Percentiles rank a stretch among this genome's conserved stretches.
Conservation (phyloP, 805 yeast genomes). For the Wickerhamiella vanderwaltii region DNA sequence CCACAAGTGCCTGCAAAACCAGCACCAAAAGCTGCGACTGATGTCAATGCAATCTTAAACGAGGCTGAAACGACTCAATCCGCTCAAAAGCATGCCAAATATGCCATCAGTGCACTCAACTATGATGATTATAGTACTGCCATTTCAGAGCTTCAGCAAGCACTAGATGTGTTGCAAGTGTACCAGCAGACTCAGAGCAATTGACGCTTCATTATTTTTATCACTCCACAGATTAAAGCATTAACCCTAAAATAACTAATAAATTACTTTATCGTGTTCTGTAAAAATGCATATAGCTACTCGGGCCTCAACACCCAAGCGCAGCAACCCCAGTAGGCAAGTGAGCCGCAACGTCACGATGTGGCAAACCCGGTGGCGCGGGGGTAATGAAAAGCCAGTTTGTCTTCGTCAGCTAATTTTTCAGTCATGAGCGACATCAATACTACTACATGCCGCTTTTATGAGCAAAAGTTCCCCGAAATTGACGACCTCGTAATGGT, state of each 20-base stretch:
- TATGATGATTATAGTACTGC: conserved; percentile 63
- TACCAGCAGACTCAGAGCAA: not conserved
- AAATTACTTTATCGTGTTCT: no score
- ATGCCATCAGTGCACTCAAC: conserved; percentile 60
- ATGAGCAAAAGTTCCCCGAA: conserved; percentile 97
- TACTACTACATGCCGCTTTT: conserved; percentile 79
- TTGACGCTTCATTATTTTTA: no score
- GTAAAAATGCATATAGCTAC: no score
- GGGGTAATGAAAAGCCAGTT: no score
- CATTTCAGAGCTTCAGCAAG: conserved; percentile 39
- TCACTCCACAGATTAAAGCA: no score
- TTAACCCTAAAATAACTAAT: no score
- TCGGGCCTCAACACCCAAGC: no score
- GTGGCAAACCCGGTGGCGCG: no score
- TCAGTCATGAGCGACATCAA: conserved; percentile 24
- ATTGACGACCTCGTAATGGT: conserved; percentile 99
- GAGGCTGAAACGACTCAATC: conserved; percentile 29
- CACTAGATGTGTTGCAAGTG: conserved; percentile 31
- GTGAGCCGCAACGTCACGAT: no score
- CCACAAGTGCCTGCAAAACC: conserved; percentile 10
- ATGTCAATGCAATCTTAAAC: conserved; percentile 24
- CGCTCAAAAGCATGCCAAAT: conserved; percentile 55
- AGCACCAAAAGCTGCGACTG: conserved; percentile 11
- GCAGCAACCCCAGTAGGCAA: no score
- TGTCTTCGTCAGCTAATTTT: conserved; percentile 1